Evolutionary conservation across 805 yeast species (phyloP), one percentile per base, ranked within the genome.

Genomic region (Saturnispora halmiae): DNA sequence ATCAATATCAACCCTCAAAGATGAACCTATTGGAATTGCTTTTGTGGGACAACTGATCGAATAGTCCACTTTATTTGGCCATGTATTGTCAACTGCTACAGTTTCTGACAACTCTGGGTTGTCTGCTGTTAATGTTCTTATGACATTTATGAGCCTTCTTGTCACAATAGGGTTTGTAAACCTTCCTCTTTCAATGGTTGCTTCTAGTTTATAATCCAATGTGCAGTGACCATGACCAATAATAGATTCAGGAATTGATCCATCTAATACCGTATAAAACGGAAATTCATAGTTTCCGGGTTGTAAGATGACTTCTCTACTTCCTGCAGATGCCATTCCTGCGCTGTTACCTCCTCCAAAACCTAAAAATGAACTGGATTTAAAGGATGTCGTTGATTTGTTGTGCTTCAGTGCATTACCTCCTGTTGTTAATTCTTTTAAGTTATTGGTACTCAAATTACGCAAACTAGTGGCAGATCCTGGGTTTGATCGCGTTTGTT

Each of bases 41-140:
- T 84, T 80, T 20, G 85, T 70, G 0, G 97, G 96, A 5, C 84
- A 78, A 40, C 84, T 81, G 44, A 92, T 76, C 3, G 86, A 73
- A 58, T 90, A 90, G 54, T 90, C 96, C 25, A 90, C 85, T 56
- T 92, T 92, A 34, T 77, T 67, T 2, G 97, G 96, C 97, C 97
- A 90, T 1, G 88, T 79, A 57, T 90, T 90, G 55, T 87, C 95
- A 25, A 90, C 94, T 0, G 94, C 84, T 51, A 88, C 83, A 0
- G 97, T 85, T 59, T 90, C 96, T 0, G 94, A 72, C 19, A 87
- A 66, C 52, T 92, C 97, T 3, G 83, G 73, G 1, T 94, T 73
- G 58, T 90, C 97, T 1, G 94, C 74, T 2, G 95, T 78, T 44
- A 90, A 63, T 0, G 97, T 90, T 52, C 98, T 72, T 9, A 92